Base-by-base conservation (phyloP, 257 asterid species). In the Gardenia jasminoides region DNA sequence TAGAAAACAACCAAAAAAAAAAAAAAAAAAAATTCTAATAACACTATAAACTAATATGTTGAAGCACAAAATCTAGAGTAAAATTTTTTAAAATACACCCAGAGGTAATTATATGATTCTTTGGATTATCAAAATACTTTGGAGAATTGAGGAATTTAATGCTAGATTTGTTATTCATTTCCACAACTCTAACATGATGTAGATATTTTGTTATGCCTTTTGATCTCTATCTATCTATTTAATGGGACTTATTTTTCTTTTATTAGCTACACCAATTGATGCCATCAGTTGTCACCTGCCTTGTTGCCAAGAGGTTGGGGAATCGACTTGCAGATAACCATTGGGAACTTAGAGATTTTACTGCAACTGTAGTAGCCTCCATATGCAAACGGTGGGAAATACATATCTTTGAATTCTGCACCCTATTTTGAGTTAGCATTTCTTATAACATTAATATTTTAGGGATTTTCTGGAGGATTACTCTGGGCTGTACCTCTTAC, bases 201-300 rank as follows among this genome's bases (percentile, higher is more conserved):
- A 67, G 43, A 74, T 30, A 46, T 68, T 68, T 77, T 65, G 15
- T 52, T 54, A 54, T 54, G 61, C 66, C 3, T 73, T 47, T 81
- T 54, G 67, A 72, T 75, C 66, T 80, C 66, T 77, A 26, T 19
- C 74, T 33, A n/a, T 68, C 74, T 74, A 41, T 31, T 20, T 67
- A 70, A 65, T 54, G 56, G 39, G 44, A 50, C 78, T 66, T 77
- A 50, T 73, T 24, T 24, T 67, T 50, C n/a, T 47, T 28, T 64
- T 19, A 56, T 70, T 88, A 95, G 99, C 90, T 93, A 80, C 98
- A 95, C 88, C 97, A 95, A 87, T 84, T 93, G 75, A 95, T 95
- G 98, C 99, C 98, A 66, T 88, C 98, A 65, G 96, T 95, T 86
- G 86, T 95, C 94, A 93, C 99, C 6, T 95, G 99, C 88, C 89